These are phyloP conservation scores for Talaromyces sp. DNA, from an alignment of 2,329 filamentous ascomycete genomes.

Conservation along the genomic window DNA sequence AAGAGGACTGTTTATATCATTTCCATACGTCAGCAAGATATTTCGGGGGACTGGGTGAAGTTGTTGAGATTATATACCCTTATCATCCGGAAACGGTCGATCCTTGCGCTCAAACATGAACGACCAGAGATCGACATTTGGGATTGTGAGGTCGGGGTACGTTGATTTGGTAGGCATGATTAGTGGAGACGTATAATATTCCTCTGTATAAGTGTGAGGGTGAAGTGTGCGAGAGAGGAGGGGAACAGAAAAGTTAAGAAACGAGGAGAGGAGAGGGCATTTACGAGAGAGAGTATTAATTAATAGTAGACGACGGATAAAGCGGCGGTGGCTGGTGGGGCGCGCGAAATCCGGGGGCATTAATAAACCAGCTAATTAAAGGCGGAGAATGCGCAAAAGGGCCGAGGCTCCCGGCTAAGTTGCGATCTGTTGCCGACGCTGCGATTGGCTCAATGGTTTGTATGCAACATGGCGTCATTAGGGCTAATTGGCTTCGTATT, in stretches of 20 bases:
- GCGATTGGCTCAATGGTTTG: not conserved
- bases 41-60: not conserved
- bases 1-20: slow-evolving; percentile 61
- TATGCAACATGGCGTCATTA: no score
- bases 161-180: slow-evolving; percentile 66
- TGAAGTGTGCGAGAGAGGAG: not conserved
- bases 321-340: not conserved
- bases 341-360: not conserved
- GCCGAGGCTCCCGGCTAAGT: slow-evolving; percentile 2
- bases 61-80: slow-evolving; percentile 52
- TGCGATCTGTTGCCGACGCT: not conserved
- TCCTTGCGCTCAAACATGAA: slow-evolving; percentile 69
- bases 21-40: not conserved
- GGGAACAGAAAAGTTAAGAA: not conserved
- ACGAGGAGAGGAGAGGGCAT: not conserved
- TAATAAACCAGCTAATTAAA: not conserved
- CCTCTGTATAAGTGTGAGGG: not conserved
- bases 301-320: not conserved
- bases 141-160: slow-evolving; percentile 63
- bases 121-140: slow-evolving; percentile 70
- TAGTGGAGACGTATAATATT: not conserved
- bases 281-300: not conserved
- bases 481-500: no score
- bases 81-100: slow-evolving; percentile 62
- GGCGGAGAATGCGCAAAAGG: not conserved